A percentile compares a stretch with the other conserved stretches of the same genome.
Evolutionary conservation across 768 basidiomycete genomes (phyloP).

Genomic region (Lactarius akahatsu): DNA sequence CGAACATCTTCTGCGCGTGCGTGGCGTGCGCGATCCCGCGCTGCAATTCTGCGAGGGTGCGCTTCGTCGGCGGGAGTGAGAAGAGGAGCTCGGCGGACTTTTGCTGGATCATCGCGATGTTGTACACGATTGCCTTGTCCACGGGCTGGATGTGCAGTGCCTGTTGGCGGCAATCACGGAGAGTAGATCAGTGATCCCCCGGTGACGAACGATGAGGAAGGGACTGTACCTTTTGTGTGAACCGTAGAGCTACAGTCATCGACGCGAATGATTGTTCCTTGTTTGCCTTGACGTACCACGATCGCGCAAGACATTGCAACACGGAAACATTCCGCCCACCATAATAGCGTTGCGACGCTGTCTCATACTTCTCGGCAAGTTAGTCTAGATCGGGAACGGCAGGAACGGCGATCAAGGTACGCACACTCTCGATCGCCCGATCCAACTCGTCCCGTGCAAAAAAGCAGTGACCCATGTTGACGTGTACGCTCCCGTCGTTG

Average conservation of each 20-base stretch:
- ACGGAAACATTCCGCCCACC: constrained; percentile 70
- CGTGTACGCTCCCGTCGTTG: constrained; percentile 79
- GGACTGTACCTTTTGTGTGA: constrained; percentile 68
- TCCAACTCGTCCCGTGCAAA: constrained; percentile 93
- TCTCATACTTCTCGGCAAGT: constrained; percentile 69
- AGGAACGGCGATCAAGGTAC: constrained; percentile 32
- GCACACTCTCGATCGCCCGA: constrained; percentile 91
- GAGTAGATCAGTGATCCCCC: constrained; percentile 37
- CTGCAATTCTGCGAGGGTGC: constrained; percentile 77
- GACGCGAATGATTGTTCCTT: constrained; percentile 81
- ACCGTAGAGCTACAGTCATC: constrained; percentile 82
- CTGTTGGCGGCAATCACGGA: constrained; percentile 41
- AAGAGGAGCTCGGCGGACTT: constrained; percentile 92
- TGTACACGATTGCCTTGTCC: constrained; percentile 90
- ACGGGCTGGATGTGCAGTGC: constrained; percentile 80
- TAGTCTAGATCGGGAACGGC: constrained; percentile 1
- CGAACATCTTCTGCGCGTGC: constrained; percentile 87
- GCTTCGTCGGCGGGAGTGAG: constrained; percentile 66
- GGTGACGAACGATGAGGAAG: constrained; percentile 32
- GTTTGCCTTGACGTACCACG: constrained; percentile 93
- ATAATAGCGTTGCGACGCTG: constrained; percentile 80
- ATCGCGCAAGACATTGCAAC: constrained; percentile 82
- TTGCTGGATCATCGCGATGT: constrained; percentile 98
- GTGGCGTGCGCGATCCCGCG: constrained; percentile 75
- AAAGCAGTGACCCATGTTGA: constrained; percentile 97